phyloP scores from a whole-genome alignment of 164 flowering plant genomes.

The Platanus orientalis region DNA sequence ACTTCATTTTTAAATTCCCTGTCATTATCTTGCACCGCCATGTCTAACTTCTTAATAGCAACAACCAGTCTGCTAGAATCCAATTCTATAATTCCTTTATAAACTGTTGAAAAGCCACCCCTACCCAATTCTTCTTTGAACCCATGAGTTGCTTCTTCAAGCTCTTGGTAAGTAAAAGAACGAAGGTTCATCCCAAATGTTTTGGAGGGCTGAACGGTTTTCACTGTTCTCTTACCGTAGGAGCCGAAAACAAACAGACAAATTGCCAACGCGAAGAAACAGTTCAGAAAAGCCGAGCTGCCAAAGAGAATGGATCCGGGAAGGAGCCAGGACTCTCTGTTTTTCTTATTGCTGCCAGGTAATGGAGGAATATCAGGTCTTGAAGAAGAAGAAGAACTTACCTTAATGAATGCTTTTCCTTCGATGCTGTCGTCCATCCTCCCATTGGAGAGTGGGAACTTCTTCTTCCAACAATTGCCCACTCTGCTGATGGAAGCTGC shows the following conservation, averaged over 20 bases:
- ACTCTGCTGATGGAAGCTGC: conserved; percentile 7
- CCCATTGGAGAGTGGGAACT: conserved; percentile 15
- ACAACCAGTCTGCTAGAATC: background rate
- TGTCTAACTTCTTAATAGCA: conserved; percentile 3
- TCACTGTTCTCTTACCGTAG: background rate
- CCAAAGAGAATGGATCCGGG: conserved; percentile 1
- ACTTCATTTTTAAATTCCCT: conserved; percentile 5
- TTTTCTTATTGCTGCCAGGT: conserved; percentile 2
- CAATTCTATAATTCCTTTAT: conserved; percentile 4
- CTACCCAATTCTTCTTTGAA: conserved; percentile 7
- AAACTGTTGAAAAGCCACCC: conserved; percentile 10
- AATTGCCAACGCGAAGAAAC: background rate
- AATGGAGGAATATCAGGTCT: background rate
- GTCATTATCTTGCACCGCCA: background rate
- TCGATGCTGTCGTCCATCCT: background rate
- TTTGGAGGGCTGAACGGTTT: background rate
- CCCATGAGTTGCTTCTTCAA: conserved; percentile 5
- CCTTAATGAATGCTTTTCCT: conserved; percentile 12
- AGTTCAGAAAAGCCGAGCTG: conserved; percentile 5
- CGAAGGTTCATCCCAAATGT: background rate
- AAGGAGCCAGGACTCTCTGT: background rate
- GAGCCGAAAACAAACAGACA: background rate
- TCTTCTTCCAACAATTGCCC: conserved; percentile 21
- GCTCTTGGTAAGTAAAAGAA: conserved; percentile 6
- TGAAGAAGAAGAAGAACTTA: background rate